Evolutionary conservation across 2,329 filamentous ascomycete genomes (phyloP), one percentile per base, ranked within the genome.

Genomic region (Lasiodiplodia citricola): DNA sequence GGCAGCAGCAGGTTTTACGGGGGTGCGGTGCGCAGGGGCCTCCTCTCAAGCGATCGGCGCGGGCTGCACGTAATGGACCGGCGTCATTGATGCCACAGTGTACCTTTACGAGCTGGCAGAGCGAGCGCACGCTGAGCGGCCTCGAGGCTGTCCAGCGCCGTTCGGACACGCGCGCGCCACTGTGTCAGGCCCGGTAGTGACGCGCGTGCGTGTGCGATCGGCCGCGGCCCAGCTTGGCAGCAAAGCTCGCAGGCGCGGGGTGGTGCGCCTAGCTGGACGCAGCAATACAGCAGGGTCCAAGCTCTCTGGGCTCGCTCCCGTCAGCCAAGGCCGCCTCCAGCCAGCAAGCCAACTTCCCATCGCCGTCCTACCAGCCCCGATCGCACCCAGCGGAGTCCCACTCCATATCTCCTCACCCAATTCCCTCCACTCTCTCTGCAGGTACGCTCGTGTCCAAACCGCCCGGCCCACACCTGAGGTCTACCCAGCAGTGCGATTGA

Each of bases 11-110:
- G 55, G 31, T 58, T 62, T 47, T 47, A 62, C 57, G 57, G 57
- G 57, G 57, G 38, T 62, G 57, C 57, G 57, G 38, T 38, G 57
- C 57, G 25, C 58, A 63, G 58, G 58, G 41, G 58, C 58, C 58
- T 50, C 41, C 50, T 41, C 58, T 63, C 57, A 25, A 41, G 35
- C 60, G 60, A 64, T 64, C 60, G 60, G 44, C 60, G 47, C 47
- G 4, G 31, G 31, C 44, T 64, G 60, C 44, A 64, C 47, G 60
- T 52, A 64, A 64, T 64, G 44, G 60, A 18, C 16, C 58, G 7
- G 60, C 60, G 60, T 64, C 60, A 64, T 64, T 64, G 60, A 64
- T 64, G 60, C 60, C 60, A 64, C 60, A 52, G 60, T 64, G 60
- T 64, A 25, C 47, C 44, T 63, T 31, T 21, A 28, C 18, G 41